Conservation (phyloP, 441 rosid species). For the Breynia disticha region DNA sequence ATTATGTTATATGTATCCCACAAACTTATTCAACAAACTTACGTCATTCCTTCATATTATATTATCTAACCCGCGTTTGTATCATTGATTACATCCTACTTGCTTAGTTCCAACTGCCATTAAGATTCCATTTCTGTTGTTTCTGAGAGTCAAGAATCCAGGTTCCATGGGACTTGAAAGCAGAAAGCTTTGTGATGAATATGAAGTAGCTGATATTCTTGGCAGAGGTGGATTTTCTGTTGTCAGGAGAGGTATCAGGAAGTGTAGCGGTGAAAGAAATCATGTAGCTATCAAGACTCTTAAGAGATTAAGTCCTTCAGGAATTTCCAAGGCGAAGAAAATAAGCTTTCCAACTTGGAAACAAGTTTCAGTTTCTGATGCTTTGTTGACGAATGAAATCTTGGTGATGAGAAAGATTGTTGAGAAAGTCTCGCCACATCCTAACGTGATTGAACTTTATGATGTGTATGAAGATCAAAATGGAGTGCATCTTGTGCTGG, state of each 20-base stretch:
- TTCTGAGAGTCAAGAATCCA: neutral
- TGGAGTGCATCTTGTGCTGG: slow-evolving; percentile 60
- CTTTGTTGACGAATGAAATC: slow-evolving; percentile 61
- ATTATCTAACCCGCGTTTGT: slow-evolving; percentile 18
- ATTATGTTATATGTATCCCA: slow-evolving; percentile 18
- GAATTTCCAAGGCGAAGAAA: neutral
- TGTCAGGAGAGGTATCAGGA: slow-evolving; percentile 43
- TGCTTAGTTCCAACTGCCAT: neutral
- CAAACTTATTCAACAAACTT: slow-evolving; percentile 26
- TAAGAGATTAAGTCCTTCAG: slow-evolving; percentile 29
- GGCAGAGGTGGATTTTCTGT: slow-evolving; percentile 75
- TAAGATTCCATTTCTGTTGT: slow-evolving; percentile 3
- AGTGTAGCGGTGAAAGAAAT: slow-evolving; percentile 18
- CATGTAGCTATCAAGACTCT: slow-evolving; percentile 58
- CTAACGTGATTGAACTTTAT: slow-evolving; percentile 54
- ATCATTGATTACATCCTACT: slow-evolving; percentile 12
- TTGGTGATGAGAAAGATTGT: slow-evolving; percentile 60
- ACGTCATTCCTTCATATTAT: slow-evolving; percentile 18
- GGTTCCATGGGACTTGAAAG: slow-evolving; percentile 43
- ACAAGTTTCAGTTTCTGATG: slow-evolving; percentile 51
- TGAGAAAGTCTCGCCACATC: slow-evolving; percentile 60
- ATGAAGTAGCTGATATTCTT: slow-evolving; percentile 41
- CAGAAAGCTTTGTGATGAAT: slow-evolving; percentile 41
- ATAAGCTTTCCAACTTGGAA: slow-evolving; percentile 31
- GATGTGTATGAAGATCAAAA: slow-evolving; percentile 56